Evolutionary conservation across 1,284 basidiomycete genomes (phyloP), one percentile per base, ranked within the genome.

Genomic region (Taiwanofungus camphoratus): DNA sequence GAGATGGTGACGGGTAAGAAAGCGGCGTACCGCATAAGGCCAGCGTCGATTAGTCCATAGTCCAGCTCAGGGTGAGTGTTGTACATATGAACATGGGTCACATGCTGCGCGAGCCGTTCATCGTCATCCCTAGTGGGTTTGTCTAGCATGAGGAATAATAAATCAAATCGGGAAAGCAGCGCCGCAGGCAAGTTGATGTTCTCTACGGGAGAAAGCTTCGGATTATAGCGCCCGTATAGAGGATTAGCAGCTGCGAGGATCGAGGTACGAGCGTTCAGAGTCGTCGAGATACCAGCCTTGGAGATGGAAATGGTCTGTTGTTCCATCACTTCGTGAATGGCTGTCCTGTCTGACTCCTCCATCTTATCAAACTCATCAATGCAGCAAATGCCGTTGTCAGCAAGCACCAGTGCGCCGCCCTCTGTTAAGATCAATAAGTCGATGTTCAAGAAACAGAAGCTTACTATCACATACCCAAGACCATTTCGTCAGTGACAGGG

Each of bases 341-440:
- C 92, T 0, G 96, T 99, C 49, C 96, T 79, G 65, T 99, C 96
- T 2, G 89, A 67, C 65, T 99, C 96, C 54, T 99, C 96, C 96
- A 99, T 99, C 69, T 99, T 99, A 71, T 99, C 96, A 63, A 99
- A 99, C 62, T 99, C 96, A 60, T 99, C 96, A 54, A 99, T 99
- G 65, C 95, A 99, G 68, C 94, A 97, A 59, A 99, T 99, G 24
- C 96, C 96, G 56, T 99, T 99, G 66, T 99, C 96, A 3, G 96
- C 96, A 20, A 99, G 78, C 2, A 99, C 96, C 31, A 99, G 79
- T 6, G 96, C 96, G 37, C 96, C 96, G 9, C 96, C 96, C 86
- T 99, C 96, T 95, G 64, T 30, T 37, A 30, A 26, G 6, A 23
- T 12, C 34, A 16, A 39, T 22, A 7, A 20, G 24, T 24, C 7